Evolutionary conservation across 2,329 filamentous ascomycete genomes (phyloP), one percentile per base, ranked within the genome.

Genomic region (Biscogniauxia mediterranea): DNA sequence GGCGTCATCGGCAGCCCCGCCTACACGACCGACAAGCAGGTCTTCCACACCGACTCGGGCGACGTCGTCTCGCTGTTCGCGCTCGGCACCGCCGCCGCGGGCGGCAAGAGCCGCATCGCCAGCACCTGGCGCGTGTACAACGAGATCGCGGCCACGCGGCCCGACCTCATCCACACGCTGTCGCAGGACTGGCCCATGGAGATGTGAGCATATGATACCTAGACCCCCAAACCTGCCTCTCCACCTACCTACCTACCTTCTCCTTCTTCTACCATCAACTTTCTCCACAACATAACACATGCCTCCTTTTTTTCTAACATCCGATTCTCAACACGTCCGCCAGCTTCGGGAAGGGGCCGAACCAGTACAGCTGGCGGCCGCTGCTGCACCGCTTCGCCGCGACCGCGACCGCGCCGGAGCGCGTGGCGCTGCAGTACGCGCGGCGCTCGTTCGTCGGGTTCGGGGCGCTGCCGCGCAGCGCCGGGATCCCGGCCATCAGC

Each of bases 121-220:
- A 85, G 84, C 66, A 83, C 80, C 25, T 85, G 82, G 80, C 76
- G 77, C 2, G 82, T 89, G 2, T 89, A 89, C 70, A 89, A 89
- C 64, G 81, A 88, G 69, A 75, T 89, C 1, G 85, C 86, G 0
- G 74, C 73, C 20, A 83, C 79, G 1, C 74, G 85, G 19, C 86
- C 86, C 0, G 86, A 89, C 66, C 73, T 89, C 13, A 82, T 90
- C 38, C 75, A 79, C 3, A 86, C 83, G 0, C 72, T 89, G 25
- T 74, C 82, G 0, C 76, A 81, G 66, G 81, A 73, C 63, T 87
- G 71, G 85, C 72, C 76, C 81, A 54, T 81, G 21, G 80, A 83
- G 38, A 73, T 77, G 80, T 81, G 66, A 67, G 76, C 52, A 32
- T 38, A 32, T 38, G 4, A 3, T 11, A 26, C 28, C 4, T n/a